These are phyloP conservation scores for Myxozyma sirexii DNA, from an alignment of 805 yeast species.

Conservation along the genomic window DNA sequence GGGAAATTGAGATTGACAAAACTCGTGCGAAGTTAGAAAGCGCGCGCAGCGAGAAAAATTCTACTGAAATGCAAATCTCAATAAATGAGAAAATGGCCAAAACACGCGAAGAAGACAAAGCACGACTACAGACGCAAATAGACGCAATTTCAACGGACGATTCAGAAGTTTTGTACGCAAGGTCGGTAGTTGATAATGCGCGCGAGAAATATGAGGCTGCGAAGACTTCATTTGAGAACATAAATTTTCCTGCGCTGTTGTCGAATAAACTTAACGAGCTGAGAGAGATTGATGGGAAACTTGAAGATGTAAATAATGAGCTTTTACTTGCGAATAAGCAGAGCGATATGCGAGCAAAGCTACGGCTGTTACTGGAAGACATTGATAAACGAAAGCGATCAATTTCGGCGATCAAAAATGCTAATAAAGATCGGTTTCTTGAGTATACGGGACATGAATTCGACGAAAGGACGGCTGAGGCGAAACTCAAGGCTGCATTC, in stretches of 20 bases:
- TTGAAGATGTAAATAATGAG: constrained; percentile 58
- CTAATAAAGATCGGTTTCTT: constrained; percentile 38
- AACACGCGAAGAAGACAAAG: constrained; percentile 42
- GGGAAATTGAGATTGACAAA: constrained; percentile 41
- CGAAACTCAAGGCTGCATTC: constrained; percentile 18
- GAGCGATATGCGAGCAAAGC: constrained; percentile 60
- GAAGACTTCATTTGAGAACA: constrained; percentile 16
- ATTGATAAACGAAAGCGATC: constrained; percentile 41
- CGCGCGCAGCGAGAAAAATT: constrained; percentile 36
- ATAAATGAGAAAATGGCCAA: constrained; percentile 11
- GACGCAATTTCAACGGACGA: constrained; percentile 48
- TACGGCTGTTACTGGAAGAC: constrained; percentile 51
- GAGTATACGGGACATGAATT: constrained; percentile 20
- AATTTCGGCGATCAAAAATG: constrained; percentile 40
- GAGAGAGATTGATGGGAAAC: constrained; percentile 35
- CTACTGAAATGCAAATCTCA: constrained; percentile 34
- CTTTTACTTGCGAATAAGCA: constrained; percentile 58
- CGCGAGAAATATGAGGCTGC: constrained; percentile 45
- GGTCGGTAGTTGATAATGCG: constrained; percentile 45
- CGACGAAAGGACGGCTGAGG: neutral
- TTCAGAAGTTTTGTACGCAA: constrained; percentile 49
- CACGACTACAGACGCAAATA: constrained; percentile 47
- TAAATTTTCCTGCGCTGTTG: constrained; percentile 5
- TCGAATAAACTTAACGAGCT: constrained; percentile 7
- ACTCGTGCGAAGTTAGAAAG: constrained; percentile 36